phyloP scores from a whole-genome alignment of 805 yeast species.

The Metschnikowia lachancei region DNA sequence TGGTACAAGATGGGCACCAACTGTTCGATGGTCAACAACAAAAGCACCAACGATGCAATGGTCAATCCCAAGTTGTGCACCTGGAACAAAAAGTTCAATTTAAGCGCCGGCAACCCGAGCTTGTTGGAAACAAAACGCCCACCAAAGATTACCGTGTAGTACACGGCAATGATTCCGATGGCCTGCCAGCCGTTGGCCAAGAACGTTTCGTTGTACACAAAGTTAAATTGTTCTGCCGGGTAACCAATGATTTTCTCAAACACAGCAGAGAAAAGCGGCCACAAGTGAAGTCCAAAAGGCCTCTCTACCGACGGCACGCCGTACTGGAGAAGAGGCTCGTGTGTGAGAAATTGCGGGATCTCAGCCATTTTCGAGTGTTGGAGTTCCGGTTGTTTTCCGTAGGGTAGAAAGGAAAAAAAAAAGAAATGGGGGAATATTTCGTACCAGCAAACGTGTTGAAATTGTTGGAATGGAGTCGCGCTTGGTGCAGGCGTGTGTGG shows the following conservation, averaged over 20 bases:
- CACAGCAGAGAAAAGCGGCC: conserved; percentile 61
- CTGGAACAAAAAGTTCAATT: conserved; percentile 75
- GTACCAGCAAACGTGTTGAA: not conserved
- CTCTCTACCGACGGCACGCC: conserved; percentile 38
- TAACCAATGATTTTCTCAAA: conserved; percentile 48
- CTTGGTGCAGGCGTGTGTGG: conserved; percentile 2
- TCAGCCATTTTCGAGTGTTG: conserved; percentile 9
- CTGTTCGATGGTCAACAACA: conserved; percentile 78
- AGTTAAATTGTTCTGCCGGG: conserved; percentile 66
- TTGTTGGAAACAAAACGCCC: conserved; percentile 65
- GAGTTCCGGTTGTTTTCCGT: not conserved
- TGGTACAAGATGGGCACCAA: conserved; percentile 69
- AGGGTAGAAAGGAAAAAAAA: not conserved
- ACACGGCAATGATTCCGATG: conserved; percentile 38
- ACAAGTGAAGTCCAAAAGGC: conserved; percentile 59
- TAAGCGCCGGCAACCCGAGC: conserved; percentile 58
- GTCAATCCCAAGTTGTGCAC: conserved; percentile 81
- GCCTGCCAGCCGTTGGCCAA: conserved; percentile 62
- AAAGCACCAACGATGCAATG: conserved; percentile 58
- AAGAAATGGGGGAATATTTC: not conserved
- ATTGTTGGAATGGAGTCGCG: conserved; percentile 1
- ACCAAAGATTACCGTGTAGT: conserved; percentile 51
- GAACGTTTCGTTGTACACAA: conserved; percentile 62
- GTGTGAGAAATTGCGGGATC: conserved; percentile 11
- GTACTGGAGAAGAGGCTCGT: conserved; percentile 26